A percentile compares a stretch with the other conserved stretches of the same genome.
Evolutionary conservation across 2,329 filamentous ascomycete genomes (phyloP).

Genomic region (Monosporascus sp.): DNA sequence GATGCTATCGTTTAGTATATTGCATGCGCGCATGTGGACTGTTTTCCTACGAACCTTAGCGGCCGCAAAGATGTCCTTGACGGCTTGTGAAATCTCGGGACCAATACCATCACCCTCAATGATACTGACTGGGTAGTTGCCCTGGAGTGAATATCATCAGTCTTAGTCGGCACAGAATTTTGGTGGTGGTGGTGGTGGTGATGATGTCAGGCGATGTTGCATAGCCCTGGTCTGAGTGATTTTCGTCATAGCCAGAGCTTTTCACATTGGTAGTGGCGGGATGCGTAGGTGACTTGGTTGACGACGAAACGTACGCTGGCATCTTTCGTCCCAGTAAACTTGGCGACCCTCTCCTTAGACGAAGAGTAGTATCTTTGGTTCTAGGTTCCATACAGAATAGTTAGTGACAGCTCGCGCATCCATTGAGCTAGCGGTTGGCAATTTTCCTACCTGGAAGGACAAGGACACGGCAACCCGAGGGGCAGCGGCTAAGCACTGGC

Average conservation of each 20-base stretch:
- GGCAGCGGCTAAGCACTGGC: conserved; percentile 71
- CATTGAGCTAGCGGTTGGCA: conserved; percentile 10
- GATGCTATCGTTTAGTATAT: conserved; percentile 7
- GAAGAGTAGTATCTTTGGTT: conserved; percentile 57
- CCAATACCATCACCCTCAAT: conserved; percentile 99
- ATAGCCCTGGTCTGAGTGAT: conserved; percentile 34
- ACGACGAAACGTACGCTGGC: conserved; percentile 62
- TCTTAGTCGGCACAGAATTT: conserved; percentile 4
- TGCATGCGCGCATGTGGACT: conserved; percentile 1
- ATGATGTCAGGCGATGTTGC: conserved; percentile 17
- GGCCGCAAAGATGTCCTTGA: conserved; percentile 97
- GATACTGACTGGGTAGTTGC: conserved; percentile 91
- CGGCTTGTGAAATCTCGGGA: conserved; percentile 93
- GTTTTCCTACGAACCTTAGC: conserved; percentile 63
- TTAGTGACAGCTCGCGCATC: conserved; percentile 19
- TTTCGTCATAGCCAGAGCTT: conserved; percentile 24
- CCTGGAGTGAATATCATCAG: conserved; percentile 45
- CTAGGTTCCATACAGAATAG: conserved; percentile 25
- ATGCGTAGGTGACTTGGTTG: not conserved
- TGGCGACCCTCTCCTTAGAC: conserved; percentile 62
- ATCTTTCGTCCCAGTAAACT: conserved; percentile 89
- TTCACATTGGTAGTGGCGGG: conserved; percentile 13
- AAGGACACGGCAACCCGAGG: conserved; percentile 48
- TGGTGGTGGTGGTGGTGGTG: conserved; percentile 3
- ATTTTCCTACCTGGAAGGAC: conserved; percentile 50